Base-by-base conservation (phyloP, 768 basidiomycete genomes). In the Suillus lakei region DNA sequence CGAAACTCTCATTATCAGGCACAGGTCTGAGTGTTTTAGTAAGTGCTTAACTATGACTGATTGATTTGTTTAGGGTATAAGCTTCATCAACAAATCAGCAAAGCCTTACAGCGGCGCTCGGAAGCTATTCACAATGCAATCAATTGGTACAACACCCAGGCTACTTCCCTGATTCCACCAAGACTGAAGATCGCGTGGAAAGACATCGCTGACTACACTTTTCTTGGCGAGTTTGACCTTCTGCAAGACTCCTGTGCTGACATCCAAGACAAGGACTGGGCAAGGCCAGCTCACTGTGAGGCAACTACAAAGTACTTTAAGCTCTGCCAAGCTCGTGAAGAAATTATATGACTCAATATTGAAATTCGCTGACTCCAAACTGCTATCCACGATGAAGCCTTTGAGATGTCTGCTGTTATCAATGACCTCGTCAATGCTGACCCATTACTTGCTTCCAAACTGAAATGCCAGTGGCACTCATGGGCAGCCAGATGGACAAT, bases 1-100 rank as follows among this genome's bases (percentile, higher is more conserved):
- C 67, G 5, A 78, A 76, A 64, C 59, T 73, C 12, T 68, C 67
- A 28, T 46, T 74, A 51, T 67, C 64, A 13, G 72, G 69, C n/a
- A 69, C 68, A 1, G 70, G 77, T 74, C 7, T 43, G 41, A 43
- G 18, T 38, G 36, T 38, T 38, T 9, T 38, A 38, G 36, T 38
- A 38, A 9, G 36, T 12, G 36, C 36, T 38, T 38, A 2, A 38
- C 36, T 38, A 38, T 38, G 36, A 10, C 36, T 38, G 36, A 38
- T 38, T 32, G 32, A 32, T 32, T 32, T 38, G 36, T 38, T 50
- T 41, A 76, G 78, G 73, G 0, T 79, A 79, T 50, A 76, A 77
- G 32, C 61, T 77, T 28, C 68, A 73, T 21, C 68, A 67, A 50
- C 73, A 78, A 61, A 78, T 79, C 16, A 66, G 72, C 12, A 76